Percentiles rank a stretch among this genome's conserved stretches.
Evolutionary conservation across 495 filamentous ascomycete genomes (phyloP).

Genomic region (Aspergillus conjunctus): DNA sequence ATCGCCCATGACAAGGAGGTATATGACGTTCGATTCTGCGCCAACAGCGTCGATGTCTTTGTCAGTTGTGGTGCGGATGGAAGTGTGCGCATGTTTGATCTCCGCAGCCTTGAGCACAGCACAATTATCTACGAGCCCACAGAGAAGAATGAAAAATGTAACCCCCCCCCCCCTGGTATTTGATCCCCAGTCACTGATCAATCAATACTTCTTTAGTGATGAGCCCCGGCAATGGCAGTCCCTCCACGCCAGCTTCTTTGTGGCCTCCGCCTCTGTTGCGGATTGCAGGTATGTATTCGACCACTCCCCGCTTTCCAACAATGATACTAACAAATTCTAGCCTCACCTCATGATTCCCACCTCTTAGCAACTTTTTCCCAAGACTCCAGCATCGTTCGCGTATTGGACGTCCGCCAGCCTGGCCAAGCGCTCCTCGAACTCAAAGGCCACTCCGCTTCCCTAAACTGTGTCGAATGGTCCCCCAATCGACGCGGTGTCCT

Average conservation of each 20-base stretch:
- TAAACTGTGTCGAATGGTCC: constrained; percentile 96
- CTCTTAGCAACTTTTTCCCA: constrained; percentile 94
- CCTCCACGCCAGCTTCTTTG: constrained; percentile 68
- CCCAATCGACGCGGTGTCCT: constrained; percentile 82
- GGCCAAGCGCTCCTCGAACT: constrained; percentile 93
- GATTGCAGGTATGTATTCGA: constrained; percentile 59
- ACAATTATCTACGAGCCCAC: constrained; percentile 99
- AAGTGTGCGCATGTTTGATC: constrained; percentile 98
- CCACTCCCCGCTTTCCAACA: neutral
- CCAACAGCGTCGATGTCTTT: constrained; percentile 94
- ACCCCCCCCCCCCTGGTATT: constrained; percentile 12
- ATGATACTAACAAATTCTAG: constrained; percentile 39
- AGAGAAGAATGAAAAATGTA: constrained; percentile 84
- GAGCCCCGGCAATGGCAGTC: constrained; percentile 59
- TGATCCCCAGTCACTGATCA: neutral
- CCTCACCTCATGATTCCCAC: constrained; percentile 94
- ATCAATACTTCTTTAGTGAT: constrained; percentile 30
- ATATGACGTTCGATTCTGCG: constrained; percentile 96
- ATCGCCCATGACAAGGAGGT: constrained; percentile 99
- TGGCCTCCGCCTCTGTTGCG: constrained; percentile 84
- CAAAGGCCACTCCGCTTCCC: constrained; percentile 80
- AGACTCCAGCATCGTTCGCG: constrained; percentile 89
- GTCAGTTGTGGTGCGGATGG: constrained; percentile 97
- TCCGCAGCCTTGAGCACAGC: constrained; percentile 93
- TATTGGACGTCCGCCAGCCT: constrained; percentile 95